Evolutionary conservation across 257 asterid genomes (phyloP).

Genomic region (Cinchona pubescens): DNA sequence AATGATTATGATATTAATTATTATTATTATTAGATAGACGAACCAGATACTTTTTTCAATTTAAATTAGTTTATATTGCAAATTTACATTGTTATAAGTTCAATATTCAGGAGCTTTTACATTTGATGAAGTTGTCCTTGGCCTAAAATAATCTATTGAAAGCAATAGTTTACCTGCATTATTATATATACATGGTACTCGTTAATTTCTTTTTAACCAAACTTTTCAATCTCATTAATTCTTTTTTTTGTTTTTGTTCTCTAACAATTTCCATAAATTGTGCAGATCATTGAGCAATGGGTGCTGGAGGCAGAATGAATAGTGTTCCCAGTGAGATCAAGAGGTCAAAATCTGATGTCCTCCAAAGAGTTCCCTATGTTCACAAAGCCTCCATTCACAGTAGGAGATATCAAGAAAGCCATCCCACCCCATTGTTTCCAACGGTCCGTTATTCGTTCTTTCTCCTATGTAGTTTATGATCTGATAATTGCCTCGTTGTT

Average conservation of each 20-base stretch:
- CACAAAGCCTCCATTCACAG: conserved; percentile 74
- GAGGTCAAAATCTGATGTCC: conserved; percentile 34
- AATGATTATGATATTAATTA: neutral
- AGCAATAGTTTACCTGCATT: neutral
- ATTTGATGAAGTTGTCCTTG: neutral
- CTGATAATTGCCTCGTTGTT: conserved; percentile 49
- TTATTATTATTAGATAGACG: too few relatives aligned
- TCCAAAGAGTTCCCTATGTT: conserved; percentile 57
- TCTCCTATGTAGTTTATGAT: conserved; percentile 64
- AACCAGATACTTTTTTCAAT: neutral
- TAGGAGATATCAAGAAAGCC: conserved; percentile 73
- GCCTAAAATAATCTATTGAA: too few relatives aligned
- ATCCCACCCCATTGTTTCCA: conserved; percentile 86
- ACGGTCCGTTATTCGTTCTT: conserved; percentile 73
- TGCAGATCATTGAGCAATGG: conserved; percentile 53
- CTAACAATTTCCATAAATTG: neutral
- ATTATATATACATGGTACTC: too few relatives aligned
- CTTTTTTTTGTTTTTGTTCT: too few relatives aligned
- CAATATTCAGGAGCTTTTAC: too few relatives aligned
- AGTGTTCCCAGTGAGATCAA: conserved; percentile 47
- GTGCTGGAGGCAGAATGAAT: conserved; percentile 83
- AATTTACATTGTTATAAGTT: too few relatives aligned
- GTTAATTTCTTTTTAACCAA: neutral
- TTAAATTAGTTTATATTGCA: neutral
- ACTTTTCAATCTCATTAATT: neutral